Percentiles rank a stretch among this genome's conserved stretches.
These are phyloP conservation scores for Colletotrichum sp. DNA, from an alignment of 2,329 filamentous ascomycete species.

Conservation along the genomic window DNA sequence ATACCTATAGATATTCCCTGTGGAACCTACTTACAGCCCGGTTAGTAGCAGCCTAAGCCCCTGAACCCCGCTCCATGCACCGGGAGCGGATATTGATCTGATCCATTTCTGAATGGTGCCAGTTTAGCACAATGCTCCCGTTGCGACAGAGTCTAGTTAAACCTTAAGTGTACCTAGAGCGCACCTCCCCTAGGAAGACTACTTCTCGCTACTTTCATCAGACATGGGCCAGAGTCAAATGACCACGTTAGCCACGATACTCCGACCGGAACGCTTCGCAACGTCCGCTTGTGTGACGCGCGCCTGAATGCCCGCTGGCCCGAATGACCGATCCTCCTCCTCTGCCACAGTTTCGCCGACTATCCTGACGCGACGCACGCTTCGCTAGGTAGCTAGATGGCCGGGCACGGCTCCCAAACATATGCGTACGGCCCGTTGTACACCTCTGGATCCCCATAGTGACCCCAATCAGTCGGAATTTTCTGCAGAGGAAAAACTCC, in stretches of 20 bases:
- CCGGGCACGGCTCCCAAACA: background rate
- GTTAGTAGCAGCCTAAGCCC: background rate
- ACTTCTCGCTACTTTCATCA: background rate
- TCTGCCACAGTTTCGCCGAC: background rate
- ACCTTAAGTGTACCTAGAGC: background rate
- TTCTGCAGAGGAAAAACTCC: background rate
- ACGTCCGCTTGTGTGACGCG: background rate
- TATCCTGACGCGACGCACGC: background rate
- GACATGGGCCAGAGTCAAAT: too few relatives aligned
- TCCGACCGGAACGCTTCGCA: background rate
- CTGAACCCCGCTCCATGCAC: background rate
- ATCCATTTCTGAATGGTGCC: background rate
- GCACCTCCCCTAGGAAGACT: background rate
- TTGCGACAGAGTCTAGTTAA: background rate
- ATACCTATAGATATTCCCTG: background rate
- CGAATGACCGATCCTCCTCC: background rate
- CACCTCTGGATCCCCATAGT: background rate
- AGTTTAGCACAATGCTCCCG: background rate
- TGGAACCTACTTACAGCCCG: fast-evolving
- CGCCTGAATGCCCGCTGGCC: background rate
- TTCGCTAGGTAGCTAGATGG: background rate
- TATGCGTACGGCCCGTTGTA: background rate
- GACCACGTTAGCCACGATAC: background rate
- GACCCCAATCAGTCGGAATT: background rate
- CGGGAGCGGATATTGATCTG: background rate